These are phyloP conservation scores for Botrytis aclada DNA, from an alignment of 2,329 filamentous ascomycete genomes.

Conservation along the genomic window DNA sequence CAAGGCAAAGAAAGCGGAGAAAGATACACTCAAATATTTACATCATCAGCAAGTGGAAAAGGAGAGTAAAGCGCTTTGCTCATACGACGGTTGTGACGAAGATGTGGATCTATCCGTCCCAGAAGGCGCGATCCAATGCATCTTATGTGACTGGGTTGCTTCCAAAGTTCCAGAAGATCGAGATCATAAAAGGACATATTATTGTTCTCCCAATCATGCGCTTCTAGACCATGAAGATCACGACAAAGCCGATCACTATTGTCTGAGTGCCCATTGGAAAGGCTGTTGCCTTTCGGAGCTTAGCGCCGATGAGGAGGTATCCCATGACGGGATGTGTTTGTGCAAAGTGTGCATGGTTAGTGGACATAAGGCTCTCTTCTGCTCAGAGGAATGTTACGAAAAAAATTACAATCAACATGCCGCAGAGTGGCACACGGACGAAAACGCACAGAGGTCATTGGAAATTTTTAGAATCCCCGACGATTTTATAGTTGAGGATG, in stretches of 20 bases:
- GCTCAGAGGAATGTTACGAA: constrained; percentile 6
- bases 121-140: constrained; percentile 31
- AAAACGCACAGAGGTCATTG: constrained; percentile 1
- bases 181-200: constrained; percentile 25
- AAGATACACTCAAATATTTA: constrained; percentile 24
- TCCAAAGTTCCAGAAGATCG: constrained; percentile 24
- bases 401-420: constrained; percentile 10
- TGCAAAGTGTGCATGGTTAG: constrained; percentile 12
- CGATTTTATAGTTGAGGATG: constrained; percentile 1
- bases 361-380: constrained; percentile 11
- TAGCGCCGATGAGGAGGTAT: background rate
- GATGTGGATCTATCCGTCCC: constrained; percentile 29
- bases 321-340: background rate
- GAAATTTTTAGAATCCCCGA: background rate
- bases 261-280: constrained; percentile 11
- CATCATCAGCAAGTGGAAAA: constrained; percentile 21
- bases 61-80: constrained; percentile 25
- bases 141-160: constrained; percentile 34
- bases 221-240: constrained; percentile 8
- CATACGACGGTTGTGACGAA: constrained; percentile 26
- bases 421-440: constrained; percentile 12
- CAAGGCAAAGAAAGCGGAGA: constrained; percentile 33
- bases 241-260: constrained; percentile 1
- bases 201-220: constrained; percentile 33
- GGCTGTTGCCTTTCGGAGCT: background rate